These are phyloP conservation scores for Eutrema heterophyllum DNA, from an alignment of 345 rosid genomes.

Conservation along the genomic window DNA sequence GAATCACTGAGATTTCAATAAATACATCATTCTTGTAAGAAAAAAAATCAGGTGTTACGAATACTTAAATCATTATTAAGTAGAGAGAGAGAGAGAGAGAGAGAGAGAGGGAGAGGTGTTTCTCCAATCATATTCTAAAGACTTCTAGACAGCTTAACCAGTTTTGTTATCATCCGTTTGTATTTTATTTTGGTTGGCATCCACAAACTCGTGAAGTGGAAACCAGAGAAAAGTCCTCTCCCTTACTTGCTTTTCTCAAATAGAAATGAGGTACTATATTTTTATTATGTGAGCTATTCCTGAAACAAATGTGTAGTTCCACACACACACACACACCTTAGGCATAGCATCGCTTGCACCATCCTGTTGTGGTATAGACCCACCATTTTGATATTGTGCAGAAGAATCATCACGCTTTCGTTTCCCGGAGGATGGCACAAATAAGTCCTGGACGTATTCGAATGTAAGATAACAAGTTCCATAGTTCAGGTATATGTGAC, in stretches of 20 bases:
- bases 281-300: neutral
- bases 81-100: neutral
- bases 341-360: constrained; percentile 68
- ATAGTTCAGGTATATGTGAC: neutral
- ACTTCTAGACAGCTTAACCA: neutral
- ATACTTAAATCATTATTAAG: neutral
- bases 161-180: neutral
- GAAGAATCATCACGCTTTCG: constrained; percentile 89
- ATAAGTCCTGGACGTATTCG: constrained; percentile 69
- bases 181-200: neutral
- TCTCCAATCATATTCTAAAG: neutral
- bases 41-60: neutral
- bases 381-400: constrained; percentile 68
- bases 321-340: constrained; percentile 45
- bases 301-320: constrained; percentile 18
- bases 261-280: neutral
- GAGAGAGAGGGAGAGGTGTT: neutral
- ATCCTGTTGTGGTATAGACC: constrained; percentile 93
- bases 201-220: neutral
- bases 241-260: neutral
- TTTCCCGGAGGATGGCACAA: constrained; percentile 71
- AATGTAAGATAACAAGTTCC: constrained; percentile 2
- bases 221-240: neutral
- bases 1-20: neutral
- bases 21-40: neutral